These are phyloP conservation scores for Postia placenta DNA, from an alignment of 768 basidiomycete genomes.

Conservation along the genomic window DNA sequence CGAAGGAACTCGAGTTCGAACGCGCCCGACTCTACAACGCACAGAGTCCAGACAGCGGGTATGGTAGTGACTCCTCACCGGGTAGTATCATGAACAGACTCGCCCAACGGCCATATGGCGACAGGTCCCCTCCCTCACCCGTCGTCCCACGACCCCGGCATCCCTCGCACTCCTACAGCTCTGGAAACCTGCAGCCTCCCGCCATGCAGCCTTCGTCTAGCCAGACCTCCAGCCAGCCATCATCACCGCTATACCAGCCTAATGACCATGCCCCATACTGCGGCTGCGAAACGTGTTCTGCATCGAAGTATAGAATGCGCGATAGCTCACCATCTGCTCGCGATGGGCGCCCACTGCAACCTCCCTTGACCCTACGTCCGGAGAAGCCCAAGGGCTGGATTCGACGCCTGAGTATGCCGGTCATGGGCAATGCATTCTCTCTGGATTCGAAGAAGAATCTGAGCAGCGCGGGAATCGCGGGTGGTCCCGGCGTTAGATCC, in stretches of 20 bases:
- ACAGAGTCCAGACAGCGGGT: constrained; percentile 23
- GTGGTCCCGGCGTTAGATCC: constrained; percentile 15
- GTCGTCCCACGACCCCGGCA: constrained; percentile 13
- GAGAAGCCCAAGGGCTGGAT: constrained; percentile 72
- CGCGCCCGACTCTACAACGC: constrained; percentile 35
- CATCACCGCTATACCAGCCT: constrained; percentile 18
- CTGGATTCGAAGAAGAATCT: constrained; percentile 42
- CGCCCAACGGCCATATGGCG: constrained; percentile 10
- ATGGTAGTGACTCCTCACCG: constrained; percentile 24
- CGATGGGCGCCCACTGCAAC: constrained; percentile 35
- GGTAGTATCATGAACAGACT: constrained; percentile 20
- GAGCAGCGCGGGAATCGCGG: constrained; percentile 15
- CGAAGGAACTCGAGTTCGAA: constrained; percentile 54
- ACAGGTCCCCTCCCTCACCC: background rate
- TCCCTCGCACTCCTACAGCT: constrained; percentile 34
- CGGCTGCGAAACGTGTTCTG: constrained; percentile 60
- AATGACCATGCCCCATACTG: constrained; percentile 56
- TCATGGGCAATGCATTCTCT: constrained; percentile 48
- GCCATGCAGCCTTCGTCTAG: constrained; percentile 6
- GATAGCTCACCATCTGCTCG: constrained; percentile 23
- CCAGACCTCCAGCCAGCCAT: constrained; percentile 19
- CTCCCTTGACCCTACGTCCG: constrained; percentile 39
- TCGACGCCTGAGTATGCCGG: constrained; percentile 71
- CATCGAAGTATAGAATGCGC: constrained; percentile 42
- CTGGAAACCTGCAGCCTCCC: constrained; percentile 36